A percentile compares a stretch with the other conserved stretches of the same genome.
These are phyloP conservation scores for Camillea tinctor DNA, from an alignment of 2,329 filamentous ascomycete species.

Conservation along the genomic window DNA sequence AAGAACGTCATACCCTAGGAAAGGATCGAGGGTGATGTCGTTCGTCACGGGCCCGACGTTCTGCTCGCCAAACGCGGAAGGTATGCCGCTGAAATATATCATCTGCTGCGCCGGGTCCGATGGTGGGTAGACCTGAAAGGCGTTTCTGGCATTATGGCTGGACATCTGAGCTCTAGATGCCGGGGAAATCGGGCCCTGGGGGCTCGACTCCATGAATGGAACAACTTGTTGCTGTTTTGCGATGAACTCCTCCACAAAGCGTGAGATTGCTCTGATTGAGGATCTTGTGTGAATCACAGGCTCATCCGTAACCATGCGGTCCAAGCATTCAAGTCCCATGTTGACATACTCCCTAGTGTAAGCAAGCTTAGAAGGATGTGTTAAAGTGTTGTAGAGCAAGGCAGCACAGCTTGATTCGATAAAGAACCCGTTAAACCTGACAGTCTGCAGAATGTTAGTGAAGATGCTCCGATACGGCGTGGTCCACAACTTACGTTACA, in stretches of 20 bases:
- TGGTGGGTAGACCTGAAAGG: constrained; percentile 1
- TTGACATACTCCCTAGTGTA: constrained; percentile 8
- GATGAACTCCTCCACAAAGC: constrained; percentile 4
- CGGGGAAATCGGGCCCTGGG: not conserved
- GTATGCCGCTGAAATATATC: constrained; percentile 7
- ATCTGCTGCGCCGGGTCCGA: constrained; percentile 4
- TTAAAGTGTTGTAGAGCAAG: constrained; percentile 7
- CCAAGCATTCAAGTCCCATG: constrained; percentile 3
- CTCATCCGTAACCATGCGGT: constrained; percentile 8
- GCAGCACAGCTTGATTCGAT: constrained; percentile 5
- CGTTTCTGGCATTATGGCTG: constrained; percentile 2
- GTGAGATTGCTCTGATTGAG: constrained; percentile 1
- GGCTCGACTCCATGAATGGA: not conserved
- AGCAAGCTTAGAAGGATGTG: constrained; percentile 6
- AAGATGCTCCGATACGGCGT: not conserved
- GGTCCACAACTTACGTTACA: constrained; percentile 3
- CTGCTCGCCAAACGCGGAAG: not conserved
- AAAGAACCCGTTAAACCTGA: constrained; percentile 7
- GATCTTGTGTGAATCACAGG: constrained; percentile 2
- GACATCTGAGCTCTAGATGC: not conserved
- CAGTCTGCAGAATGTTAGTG: not conserved
- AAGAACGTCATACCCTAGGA: constrained; percentile 2
- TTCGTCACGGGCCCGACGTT: not conserved
- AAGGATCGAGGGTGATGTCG: not conserved
- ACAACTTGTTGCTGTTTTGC: not conserved